Percentiles rank a stretch among this genome's conserved stretches.
phyloP scores from a whole-genome alignment of 441 rosid genomes.

The Raphanus hybrid region DNA sequence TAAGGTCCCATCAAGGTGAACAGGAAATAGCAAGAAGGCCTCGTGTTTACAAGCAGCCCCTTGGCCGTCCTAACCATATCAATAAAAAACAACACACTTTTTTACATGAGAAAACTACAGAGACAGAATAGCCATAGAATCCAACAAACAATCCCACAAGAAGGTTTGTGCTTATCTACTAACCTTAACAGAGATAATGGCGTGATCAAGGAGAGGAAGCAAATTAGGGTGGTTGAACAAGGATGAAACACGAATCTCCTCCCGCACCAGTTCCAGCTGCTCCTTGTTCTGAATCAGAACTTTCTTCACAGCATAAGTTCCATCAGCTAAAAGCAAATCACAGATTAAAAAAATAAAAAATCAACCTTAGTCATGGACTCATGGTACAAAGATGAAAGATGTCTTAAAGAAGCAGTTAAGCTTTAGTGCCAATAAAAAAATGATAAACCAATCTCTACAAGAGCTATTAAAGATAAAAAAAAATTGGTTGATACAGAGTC shows the following conservation, averaged over 20 bases:
- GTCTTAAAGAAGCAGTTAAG: too few relatives aligned
- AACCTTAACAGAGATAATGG: not conserved
- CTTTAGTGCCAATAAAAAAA: too few relatives aligned
- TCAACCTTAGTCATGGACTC: too few relatives aligned
- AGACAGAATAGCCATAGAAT: not conserved
- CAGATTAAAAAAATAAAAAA: not conserved
- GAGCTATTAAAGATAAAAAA: too few relatives aligned
- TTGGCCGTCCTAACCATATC: conserved; percentile 61
- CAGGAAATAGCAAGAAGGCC: conserved; percentile 96
- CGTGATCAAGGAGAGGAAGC: conserved; percentile 3
- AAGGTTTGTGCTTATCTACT: not conserved
- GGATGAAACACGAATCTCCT: conserved; percentile 3
- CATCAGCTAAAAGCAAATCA: not conserved
- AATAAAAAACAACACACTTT: conserved; percentile 27
- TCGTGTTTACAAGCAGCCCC: conserved; percentile 84
- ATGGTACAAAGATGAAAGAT: too few relatives aligned
- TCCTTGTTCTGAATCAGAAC: conserved; percentile 8
- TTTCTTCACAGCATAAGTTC: not conserved
- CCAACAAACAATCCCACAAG: not conserved
- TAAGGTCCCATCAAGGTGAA: conserved; percentile 94
- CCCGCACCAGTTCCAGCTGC: not conserved
- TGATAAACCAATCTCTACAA: too few relatives aligned
- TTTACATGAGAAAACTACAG: not conserved
- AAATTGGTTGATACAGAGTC: too few relatives aligned
- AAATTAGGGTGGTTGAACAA: not conserved